Evolutionary conservation across 2,329 filamentous ascomycete species (phyloP).

Genomic region (Trichoderma harzianum): DNA sequence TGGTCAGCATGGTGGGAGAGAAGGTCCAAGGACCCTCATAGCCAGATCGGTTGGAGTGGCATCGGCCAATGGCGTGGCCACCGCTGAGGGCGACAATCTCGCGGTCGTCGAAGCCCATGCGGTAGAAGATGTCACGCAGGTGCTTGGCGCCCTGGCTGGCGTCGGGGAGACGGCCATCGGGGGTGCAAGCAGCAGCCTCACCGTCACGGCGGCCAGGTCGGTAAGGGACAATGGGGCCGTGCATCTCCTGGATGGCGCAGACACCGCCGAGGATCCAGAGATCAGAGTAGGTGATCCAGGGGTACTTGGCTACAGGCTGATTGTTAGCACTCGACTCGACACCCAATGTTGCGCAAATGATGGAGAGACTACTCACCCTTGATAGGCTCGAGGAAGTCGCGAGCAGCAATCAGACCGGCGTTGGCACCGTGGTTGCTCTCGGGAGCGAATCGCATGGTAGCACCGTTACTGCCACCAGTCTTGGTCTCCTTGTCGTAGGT

Average conservation of each 20-base stretch:
- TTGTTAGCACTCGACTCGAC: not conserved
- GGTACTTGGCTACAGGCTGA: slow-evolving; percentile 57
- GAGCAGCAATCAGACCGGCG: slow-evolving; percentile 79
- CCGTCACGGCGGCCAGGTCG: slow-evolving; percentile 79
- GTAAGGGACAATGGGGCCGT: slow-evolving; percentile 83
- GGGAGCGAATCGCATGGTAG: slow-evolving; percentile 92
- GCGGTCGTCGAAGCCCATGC: slow-evolving; percentile 97
- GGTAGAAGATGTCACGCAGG: slow-evolving; percentile 86
- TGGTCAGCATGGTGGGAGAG: slow-evolving; percentile 85
- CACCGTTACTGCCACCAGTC: slow-evolving; percentile 92
- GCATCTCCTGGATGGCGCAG: slow-evolving; percentile 89
- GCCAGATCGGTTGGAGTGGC: slow-evolving; percentile 84
- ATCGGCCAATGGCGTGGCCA: slow-evolving; percentile 84
- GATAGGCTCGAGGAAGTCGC: slow-evolving; percentile 89
- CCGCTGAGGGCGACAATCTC: slow-evolving; percentile 90
- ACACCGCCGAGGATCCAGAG: slow-evolving; percentile 92
- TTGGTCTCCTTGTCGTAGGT: slow-evolving; percentile 86
- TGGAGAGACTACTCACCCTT: slow-evolving; percentile 60
- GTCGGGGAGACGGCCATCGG: slow-evolving; percentile 84
- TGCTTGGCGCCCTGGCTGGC: slow-evolving; percentile 74
- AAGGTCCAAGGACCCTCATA: slow-evolving; percentile 90
- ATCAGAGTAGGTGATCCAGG: slow-evolving; percentile 95
- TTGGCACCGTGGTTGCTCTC: slow-evolving; percentile 92
- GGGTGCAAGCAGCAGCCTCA: slow-evolving; percentile 81
- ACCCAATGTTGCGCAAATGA: not conserved